phyloP scores from a whole-genome alignment of 2,329 filamentous ascomycete genomes.

The Mycosphaerelloides madeirae region DNA sequence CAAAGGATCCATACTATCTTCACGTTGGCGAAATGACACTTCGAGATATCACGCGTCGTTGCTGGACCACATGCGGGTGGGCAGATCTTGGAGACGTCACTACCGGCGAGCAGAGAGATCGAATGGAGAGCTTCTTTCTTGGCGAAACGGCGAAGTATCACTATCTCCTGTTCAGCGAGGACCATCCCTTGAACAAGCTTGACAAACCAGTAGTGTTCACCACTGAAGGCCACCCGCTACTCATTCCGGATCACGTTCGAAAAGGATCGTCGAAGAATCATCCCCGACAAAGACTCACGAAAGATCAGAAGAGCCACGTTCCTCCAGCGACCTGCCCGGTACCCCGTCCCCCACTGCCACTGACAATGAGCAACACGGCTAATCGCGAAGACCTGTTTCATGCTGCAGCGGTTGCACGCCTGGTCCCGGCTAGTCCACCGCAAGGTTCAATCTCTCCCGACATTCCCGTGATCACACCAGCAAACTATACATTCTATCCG shows the following conservation, averaged over 20 bases:
- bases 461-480: constrained; percentile 55
- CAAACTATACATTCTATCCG: constrained; percentile 82
- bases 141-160: constrained; percentile 96
- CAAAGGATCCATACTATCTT: constrained; percentile 91
- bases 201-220: constrained; percentile 90
- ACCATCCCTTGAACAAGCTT: constrained; percentile 80
- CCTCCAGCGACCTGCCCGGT: constrained; percentile 57
- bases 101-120: constrained; percentile 78
- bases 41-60: constrained; percentile 79
- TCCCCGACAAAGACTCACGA: constrained; percentile 1
- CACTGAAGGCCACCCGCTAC: constrained; percentile 88
- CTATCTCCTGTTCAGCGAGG: constrained; percentile 80
- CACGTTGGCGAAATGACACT: constrained; percentile 95
- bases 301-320: constrained; percentile 1
- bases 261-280: neutral
- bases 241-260: constrained; percentile 50
- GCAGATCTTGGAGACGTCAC: constrained; percentile 63
- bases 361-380: constrained; percentile 75
- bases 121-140: constrained; percentile 98
- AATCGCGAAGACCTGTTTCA: constrained; percentile 80
- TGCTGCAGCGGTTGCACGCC: constrained; percentile 74
- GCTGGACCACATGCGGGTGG: constrained; percentile 90
- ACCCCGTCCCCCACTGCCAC: constrained; percentile 54
- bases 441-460: constrained; percentile 47
- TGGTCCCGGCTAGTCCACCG: constrained; percentile 56